Conservation (phyloP, 78 protist genomes). For the Dictyostelium purpureum region DNA sequence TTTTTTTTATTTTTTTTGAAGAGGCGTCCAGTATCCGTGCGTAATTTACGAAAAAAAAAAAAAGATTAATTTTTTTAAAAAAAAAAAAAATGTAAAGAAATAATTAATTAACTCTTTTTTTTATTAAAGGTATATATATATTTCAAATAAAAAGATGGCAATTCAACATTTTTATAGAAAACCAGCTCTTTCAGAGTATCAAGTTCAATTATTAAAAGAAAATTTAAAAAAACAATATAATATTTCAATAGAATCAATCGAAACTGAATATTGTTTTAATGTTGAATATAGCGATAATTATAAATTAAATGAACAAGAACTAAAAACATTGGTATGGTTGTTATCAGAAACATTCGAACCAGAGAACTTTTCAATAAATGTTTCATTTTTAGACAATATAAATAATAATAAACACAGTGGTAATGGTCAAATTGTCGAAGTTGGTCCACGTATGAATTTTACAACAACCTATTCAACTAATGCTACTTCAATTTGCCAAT, state of each 20-base stretch:
- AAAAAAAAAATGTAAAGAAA: too few relatives aligned
- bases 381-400: not conserved
- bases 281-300: slow-evolving; percentile 13
- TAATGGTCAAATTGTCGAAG: slow-evolving; percentile 43
- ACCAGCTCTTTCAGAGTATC: slow-evolving; percentile 72
- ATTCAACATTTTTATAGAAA: slow-evolving; percentile 73
- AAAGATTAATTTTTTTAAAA: too few relatives aligned
- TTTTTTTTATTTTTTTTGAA: too few relatives aligned
- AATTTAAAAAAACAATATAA: not conserved
- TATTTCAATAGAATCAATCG: slow-evolving; percentile 1
- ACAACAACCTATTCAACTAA: slow-evolving; percentile 91
- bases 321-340: slow-evolving; percentile 49
- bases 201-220: not conserved
- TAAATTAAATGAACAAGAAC: not conserved
- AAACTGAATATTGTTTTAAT: slow-evolving; percentile 77
- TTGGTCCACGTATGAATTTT: slow-evolving; percentile 92
- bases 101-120: too few relatives aligned
- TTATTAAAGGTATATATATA: too few relatives aligned
- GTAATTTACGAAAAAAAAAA: too few relatives aligned
- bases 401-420: not conserved
- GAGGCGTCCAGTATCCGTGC: too few relatives aligned
- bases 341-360: slow-evolving; percentile 83
- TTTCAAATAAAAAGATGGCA: not conserved
- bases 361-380: slow-evolving; percentile 10
- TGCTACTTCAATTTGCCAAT: slow-evolving; percentile 84